Evolutionary conservation across 1,284 basidiomycete genomes (phyloP).

Genomic region (Leccinum griseonigrum): DNA sequence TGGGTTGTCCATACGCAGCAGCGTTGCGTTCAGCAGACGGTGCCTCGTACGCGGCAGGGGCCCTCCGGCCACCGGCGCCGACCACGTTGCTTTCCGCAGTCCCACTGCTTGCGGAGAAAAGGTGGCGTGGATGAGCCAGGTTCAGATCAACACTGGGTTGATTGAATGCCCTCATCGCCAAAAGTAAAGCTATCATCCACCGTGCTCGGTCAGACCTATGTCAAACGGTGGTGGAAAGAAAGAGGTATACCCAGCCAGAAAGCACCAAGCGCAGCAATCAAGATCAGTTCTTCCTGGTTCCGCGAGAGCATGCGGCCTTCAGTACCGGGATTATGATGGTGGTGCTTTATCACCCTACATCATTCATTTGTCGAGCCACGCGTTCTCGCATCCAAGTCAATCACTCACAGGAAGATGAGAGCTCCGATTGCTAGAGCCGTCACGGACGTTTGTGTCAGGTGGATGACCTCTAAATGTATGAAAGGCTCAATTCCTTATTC

Average conservation of each 20-base stretch:
- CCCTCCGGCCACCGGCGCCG: slow-evolving; percentile 30
- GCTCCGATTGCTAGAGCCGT: slow-evolving; percentile 61
- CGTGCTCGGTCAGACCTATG: slow-evolving; percentile 7
- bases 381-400: neutral
- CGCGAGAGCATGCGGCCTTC: slow-evolving; percentile 57
- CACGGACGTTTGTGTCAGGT: slow-evolving; percentile 69
- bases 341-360: slow-evolving; percentile 54
- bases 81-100: slow-evolving; percentile 35
- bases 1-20: slow-evolving; percentile 32
- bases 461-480: slow-evolving; percentile 53
- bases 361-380: slow-evolving; percentile 1
- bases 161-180: slow-evolving; percentile 45
- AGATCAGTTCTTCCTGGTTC: slow-evolving; percentile 65
- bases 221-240: neutral
- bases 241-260: slow-evolving; percentile 65
- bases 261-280: slow-evolving; percentile 66
- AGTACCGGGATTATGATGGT: slow-evolving; percentile 44
- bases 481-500: slow-evolving; percentile 5
- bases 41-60: slow-evolving; percentile 19
- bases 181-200: slow-evolving; percentile 36
- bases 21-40: slow-evolving; percentile 29
- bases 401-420: slow-evolving; percentile 60
- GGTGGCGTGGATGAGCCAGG: slow-evolving; percentile 28
- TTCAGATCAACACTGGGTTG: slow-evolving; percentile 30
- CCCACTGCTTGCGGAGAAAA: slow-evolving; percentile 35